These are phyloP conservation scores for Cyberlindnera nakhonratchasimensis DNA, from an alignment of 805 yeast genomes.

Conservation along the genomic window DNA sequence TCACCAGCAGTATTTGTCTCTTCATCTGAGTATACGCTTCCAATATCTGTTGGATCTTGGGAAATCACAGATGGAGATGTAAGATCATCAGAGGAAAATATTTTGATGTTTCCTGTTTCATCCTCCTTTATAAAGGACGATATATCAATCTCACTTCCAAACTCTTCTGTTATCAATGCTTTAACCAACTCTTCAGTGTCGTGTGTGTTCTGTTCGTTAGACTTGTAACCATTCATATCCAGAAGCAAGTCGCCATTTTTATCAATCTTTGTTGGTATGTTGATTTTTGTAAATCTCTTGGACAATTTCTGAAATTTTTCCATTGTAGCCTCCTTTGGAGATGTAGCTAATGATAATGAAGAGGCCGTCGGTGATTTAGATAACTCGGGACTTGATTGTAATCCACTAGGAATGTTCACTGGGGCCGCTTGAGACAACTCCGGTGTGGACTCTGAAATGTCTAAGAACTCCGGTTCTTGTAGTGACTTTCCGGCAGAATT, in stretches of 20 bases:
- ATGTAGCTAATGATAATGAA: slow-evolving; percentile 7
- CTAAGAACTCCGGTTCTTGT: slow-evolving; percentile 50
- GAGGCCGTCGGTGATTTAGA: slow-evolving; percentile 20
- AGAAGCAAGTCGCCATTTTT: slow-evolving; percentile 85
- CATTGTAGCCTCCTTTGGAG: slow-evolving; percentile 40
- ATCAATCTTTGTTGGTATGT: slow-evolving; percentile 85
- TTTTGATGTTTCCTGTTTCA: slow-evolving; percentile 63
- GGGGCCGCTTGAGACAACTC: slow-evolving; percentile 10
- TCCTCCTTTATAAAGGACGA: slow-evolving; percentile 51
- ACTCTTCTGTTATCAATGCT: slow-evolving; percentile 71
- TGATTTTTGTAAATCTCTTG: slow-evolving; percentile 58
- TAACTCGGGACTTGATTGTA: slow-evolving; percentile 9
- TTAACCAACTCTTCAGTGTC: slow-evolving; percentile 74
- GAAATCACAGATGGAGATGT: slow-evolving; percentile 6
- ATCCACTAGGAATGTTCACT: slow-evolving; percentile 4
- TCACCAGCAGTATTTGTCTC: not conserved
- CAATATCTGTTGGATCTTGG: slow-evolving; percentile 6
- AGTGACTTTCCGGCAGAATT: slow-evolving; percentile 11
- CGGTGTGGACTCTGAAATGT: slow-evolving; percentile 33
- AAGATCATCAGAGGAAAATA: slow-evolving; percentile 36
- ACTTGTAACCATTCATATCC: slow-evolving; percentile 95
- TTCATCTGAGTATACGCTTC: slow-evolving; percentile 7
- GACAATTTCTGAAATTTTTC: slow-evolving; percentile 63
- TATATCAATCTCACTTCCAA: slow-evolving; percentile 51
- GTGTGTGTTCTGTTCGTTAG: slow-evolving; percentile 72